These are phyloP conservation scores for Coemansia reversa DNA, from an alignment of 192 early-diverging fungal species.

Conservation along the genomic window DNA sequence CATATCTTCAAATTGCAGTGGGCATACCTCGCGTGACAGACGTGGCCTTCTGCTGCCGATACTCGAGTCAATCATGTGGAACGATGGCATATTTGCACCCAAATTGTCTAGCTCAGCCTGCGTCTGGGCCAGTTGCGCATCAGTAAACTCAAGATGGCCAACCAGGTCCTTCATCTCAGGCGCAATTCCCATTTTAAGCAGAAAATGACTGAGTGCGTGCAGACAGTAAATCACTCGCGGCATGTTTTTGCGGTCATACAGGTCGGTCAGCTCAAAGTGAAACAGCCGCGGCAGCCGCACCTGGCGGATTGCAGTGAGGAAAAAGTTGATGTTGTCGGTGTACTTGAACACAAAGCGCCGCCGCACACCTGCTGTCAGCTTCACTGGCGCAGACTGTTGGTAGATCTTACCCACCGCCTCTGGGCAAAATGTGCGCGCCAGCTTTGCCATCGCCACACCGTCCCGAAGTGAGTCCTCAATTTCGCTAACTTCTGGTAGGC, in stretches of 20 bases:
- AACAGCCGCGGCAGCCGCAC: slow-evolving; percentile 89
- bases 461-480: slow-evolving; percentile 92
- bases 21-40: slow-evolving; percentile 49
- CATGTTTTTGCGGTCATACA: slow-evolving; percentile 99
- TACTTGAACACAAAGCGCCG: slow-evolving; percentile 85
- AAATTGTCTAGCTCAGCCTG: slow-evolving; percentile 80
- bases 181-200: slow-evolving; percentile 79
- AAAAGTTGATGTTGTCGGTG: slow-evolving; percentile 97
- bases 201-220: slow-evolving; percentile 92
- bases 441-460: slow-evolving; percentile 87
- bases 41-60: slow-evolving; percentile 43
- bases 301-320: slow-evolving; percentile 75
- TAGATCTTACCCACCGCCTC: slow-evolving; percentile 84
- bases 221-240: slow-evolving; percentile 99
- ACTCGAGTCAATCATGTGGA: slow-evolving; percentile 73
- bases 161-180: slow-evolving; percentile 92
- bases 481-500: slow-evolving; percentile 71
- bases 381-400: slow-evolving; percentile 32
- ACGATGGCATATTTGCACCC: slow-evolving; percentile 85
- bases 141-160: slow-evolving; percentile 87
- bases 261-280: slow-evolving; percentile 95
- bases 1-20: slow-evolving; percentile 39
- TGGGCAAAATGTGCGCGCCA: slow-evolving; percentile 83
- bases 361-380: slow-evolving; percentile 36
- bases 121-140: slow-evolving; percentile 61